A percentile compares a stretch with the other conserved stretches of the same genome.
phyloP scores from a whole-genome alignment of 2,329 filamentous ascomycete species.

The Xylaria sp. region DNA sequence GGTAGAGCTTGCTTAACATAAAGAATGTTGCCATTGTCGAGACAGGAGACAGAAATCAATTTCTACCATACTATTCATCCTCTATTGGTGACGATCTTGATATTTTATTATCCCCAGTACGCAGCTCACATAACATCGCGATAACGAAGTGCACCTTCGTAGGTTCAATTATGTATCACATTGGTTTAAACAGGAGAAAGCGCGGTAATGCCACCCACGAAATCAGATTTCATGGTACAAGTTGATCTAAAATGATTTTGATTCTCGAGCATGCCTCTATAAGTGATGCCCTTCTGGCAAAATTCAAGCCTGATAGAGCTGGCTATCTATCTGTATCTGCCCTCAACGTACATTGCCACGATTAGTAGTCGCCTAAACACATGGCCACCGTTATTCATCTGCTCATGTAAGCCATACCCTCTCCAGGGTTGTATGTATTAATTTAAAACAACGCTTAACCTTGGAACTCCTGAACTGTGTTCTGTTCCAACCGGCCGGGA shows the following conservation, averaged over 20 bases:
- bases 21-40: background rate
- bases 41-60: background rate
- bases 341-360: conserved; percentile 43
- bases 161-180: background rate
- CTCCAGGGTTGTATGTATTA: conserved; percentile 31
- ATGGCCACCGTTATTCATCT: conserved; percentile 37
- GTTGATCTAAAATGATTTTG: conserved; percentile 44
- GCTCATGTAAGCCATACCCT: conserved; percentile 28
- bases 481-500: conserved; percentile 71
- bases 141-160: background rate
- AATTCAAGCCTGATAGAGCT: conserved; percentile 34
- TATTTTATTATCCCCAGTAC: background rate
- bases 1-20: background rate
- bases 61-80: background rate
- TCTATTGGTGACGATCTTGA: background rate
- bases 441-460: conserved; percentile 53
- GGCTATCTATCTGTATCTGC: conserved; percentile 43
- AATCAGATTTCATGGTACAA: conserved; percentile 5
- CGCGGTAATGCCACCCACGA: no score
- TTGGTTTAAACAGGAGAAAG: background rate
- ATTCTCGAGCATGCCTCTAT: conserved; percentile 40
- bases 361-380: conserved; percentile 35
- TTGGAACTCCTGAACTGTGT: conserved; percentile 70
- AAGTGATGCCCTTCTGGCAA: conserved; percentile 38
- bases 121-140: background rate